phyloP scores from a whole-genome alignment of 2,329 filamentous ascomycete genomes.

The Sclerotinia nivalis region DNA sequence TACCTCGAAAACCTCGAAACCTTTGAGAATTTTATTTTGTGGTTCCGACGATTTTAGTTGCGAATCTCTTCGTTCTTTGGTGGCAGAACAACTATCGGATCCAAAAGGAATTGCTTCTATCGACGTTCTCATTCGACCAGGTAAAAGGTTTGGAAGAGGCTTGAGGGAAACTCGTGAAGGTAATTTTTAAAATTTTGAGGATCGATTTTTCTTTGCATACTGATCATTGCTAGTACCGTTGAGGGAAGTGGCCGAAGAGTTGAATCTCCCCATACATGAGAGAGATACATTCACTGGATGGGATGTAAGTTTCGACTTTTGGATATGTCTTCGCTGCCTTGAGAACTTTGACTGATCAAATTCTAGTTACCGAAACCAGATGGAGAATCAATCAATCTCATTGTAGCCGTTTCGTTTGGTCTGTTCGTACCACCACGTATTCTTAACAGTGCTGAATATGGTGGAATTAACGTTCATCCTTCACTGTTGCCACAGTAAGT shows the following conservation, averaged over 20 bases:
- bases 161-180: slow-evolving; percentile 53
- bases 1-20: slow-evolving; percentile 44
- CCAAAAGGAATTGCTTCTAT: slow-evolving; percentile 68
- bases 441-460: slow-evolving; percentile 69
- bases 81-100: slow-evolving; percentile 56
- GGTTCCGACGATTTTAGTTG: slow-evolving; percentile 92
- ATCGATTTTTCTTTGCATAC: slow-evolving; percentile 5
- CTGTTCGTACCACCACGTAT: slow-evolving; percentile 81
- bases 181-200: slow-evolving; percentile 17
- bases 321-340: neutral
- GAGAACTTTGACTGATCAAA: neutral
- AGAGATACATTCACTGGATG: slow-evolving; percentile 82
- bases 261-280: slow-evolving; percentile 69
- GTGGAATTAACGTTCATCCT: slow-evolving; percentile 90
- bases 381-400: slow-evolving; percentile 62
- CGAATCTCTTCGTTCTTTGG: slow-evolving; percentile 69
- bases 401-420: slow-evolving; percentile 93
- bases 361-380: slow-evolving; percentile 54
- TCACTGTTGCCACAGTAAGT: slow-evolving; percentile 81
- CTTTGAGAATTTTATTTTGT: slow-evolving; percentile 86
- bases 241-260: slow-evolving; percentile 60
- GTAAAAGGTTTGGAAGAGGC: slow-evolving; percentile 76
- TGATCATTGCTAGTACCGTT: slow-evolving; percentile 65
- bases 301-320: slow-evolving; percentile 55
- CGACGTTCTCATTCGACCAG: slow-evolving; percentile 80